Conservation (phyloP, 106 monocot genomes). For the Dactylorhiza incarnata region DNA sequence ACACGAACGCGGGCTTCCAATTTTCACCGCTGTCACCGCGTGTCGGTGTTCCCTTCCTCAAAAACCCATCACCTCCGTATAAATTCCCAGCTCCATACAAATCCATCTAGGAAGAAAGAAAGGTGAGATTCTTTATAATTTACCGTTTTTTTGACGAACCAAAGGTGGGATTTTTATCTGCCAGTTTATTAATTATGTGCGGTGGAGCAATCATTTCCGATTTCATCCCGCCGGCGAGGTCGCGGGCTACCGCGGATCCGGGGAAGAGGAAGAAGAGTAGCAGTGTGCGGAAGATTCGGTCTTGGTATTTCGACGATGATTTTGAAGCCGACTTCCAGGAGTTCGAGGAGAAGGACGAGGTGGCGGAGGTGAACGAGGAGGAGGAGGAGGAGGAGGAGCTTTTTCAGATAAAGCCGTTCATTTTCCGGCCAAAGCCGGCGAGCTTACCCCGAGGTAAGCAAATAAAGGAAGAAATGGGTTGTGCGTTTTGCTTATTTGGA, state of each 20-base stretch:
- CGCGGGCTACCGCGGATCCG: conserved; percentile 11
- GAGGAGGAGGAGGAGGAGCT: conserved; percentile 11
- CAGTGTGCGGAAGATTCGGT: not conserved
- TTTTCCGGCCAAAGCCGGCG: conserved; percentile 7
- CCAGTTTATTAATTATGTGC: conserved; percentile 10
- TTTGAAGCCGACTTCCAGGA: conserved; percentile 30
- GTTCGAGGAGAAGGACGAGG: conserved; percentile 17
- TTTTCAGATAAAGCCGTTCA: conserved; percentile 12
- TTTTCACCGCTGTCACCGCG: too few species aligned
- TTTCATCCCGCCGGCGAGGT: conserved; percentile 13
- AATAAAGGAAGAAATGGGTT: not conserved
- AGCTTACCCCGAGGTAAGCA: not conserved
- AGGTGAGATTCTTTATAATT: too few species aligned
- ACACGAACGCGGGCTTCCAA: too few species aligned
- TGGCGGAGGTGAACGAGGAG: not conserved
- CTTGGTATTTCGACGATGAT: conserved; percentile 11
- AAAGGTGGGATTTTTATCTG: too few species aligned
- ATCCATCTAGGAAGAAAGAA: too few species aligned
- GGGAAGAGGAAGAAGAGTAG: conserved; percentile 4
- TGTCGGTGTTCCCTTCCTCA: too few species aligned
- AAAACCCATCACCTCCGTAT: too few species aligned
- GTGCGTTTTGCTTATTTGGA: not conserved
- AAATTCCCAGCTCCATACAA: too few species aligned
- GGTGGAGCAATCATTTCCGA: conserved; percentile 34
- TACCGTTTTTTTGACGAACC: too few species aligned